Percentiles rank a stretch among this genome's conserved stretches.
Evolutionary conservation across 2,329 filamentous ascomycete genomes (phyloP).

Genomic region (Monosporascus cannonballus): DNA sequence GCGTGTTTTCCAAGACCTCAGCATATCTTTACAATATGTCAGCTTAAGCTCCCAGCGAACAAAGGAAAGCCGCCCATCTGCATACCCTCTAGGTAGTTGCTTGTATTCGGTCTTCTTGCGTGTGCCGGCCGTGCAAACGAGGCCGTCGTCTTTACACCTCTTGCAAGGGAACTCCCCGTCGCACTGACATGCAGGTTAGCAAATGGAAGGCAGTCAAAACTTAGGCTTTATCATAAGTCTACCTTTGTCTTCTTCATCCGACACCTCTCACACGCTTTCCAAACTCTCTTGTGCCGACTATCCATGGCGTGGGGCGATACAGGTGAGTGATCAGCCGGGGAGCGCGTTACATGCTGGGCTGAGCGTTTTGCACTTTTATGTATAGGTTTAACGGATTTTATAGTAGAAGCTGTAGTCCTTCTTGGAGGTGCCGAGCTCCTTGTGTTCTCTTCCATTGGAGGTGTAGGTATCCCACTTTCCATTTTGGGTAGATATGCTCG

Average conservation of each 20-base stretch:
- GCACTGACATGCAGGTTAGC: constrained; percentile 37
- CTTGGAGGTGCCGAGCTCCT: constrained; percentile 17
- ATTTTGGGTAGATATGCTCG: constrained; percentile 29
- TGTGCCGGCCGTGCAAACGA: constrained; percentile 57
- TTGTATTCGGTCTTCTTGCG: constrained; percentile 66
- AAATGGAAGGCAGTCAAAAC: too few species aligned
- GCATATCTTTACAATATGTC: constrained; percentile 42
- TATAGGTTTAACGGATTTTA: constrained; percentile 43
- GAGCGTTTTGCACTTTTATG: constrained; percentile 48
- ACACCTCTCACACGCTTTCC: constrained; percentile 62
- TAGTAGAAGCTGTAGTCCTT: constrained; percentile 28
- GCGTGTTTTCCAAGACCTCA: constrained; percentile 59
- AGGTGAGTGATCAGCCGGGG: constrained; percentile 31
- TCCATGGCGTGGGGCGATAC: constrained; percentile 38
- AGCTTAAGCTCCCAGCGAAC: constrained; percentile 1
- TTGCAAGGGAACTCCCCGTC: constrained; percentile 62
- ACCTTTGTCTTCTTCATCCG: constrained; percentile 68
- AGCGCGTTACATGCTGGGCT: constrained; percentile 31
- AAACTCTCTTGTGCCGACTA: constrained; percentile 56
- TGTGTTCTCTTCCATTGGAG: constrained; percentile 37
- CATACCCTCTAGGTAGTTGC: constrained; percentile 56
- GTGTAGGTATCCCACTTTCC: constrained; percentile 46
- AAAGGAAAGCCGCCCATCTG: constrained; percentile 1
- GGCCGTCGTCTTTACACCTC: constrained; percentile 58
- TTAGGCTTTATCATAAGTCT: constrained; percentile 3